phyloP scores from a whole-genome alignment of 2,329 filamentous ascomycete species.

The Cytospora mali region DNA sequence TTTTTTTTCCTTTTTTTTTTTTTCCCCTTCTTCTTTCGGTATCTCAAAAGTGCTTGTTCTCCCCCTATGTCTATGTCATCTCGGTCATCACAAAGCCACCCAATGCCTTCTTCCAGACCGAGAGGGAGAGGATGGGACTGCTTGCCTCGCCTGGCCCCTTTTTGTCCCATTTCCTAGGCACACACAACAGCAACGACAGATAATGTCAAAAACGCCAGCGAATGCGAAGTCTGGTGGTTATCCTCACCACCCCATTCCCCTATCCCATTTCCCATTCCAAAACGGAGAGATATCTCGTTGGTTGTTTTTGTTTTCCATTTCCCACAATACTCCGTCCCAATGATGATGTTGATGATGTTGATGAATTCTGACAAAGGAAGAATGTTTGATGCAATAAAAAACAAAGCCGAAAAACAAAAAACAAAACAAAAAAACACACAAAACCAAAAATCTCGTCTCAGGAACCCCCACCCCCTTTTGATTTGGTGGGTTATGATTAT shows the following conservation, averaged over 20 bases:
- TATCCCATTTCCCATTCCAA: slow-evolving; percentile 24
- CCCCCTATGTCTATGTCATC: slow-evolving; percentile 20
- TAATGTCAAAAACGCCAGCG: neutral
- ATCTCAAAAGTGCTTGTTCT: slow-evolving; percentile 1
- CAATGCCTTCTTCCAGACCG: neutral
- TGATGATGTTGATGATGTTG: slow-evolving; percentile 23
- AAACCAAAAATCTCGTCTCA: slow-evolving; percentile 8
- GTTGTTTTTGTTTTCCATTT: slow-evolving; percentile 21
- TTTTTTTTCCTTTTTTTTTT: too few relatives aligned
- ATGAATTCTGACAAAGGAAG: slow-evolving; percentile 21
- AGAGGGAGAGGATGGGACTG: neutral
- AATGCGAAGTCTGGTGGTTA: too few relatives aligned
- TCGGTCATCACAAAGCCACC: slow-evolving; percentile 15
- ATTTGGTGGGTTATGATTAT: neutral
- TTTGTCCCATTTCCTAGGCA: slow-evolving; percentile 4
- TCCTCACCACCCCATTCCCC: too few relatives aligned
- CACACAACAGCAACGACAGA: neutral
- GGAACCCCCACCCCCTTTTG: neutral
- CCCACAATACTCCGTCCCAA: slow-evolving; percentile 22
- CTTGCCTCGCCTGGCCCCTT: too few relatives aligned
- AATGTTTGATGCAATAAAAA: slow-evolving; percentile 4
- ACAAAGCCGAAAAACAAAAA: too few relatives aligned
- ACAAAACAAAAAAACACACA: too few relatives aligned
- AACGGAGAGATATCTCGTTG: slow-evolving; percentile 20
- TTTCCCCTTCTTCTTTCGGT: slow-evolving; percentile 16